Conservation (phyloP, 306 rosid species). For the Potentilla sterilis region DNA sequence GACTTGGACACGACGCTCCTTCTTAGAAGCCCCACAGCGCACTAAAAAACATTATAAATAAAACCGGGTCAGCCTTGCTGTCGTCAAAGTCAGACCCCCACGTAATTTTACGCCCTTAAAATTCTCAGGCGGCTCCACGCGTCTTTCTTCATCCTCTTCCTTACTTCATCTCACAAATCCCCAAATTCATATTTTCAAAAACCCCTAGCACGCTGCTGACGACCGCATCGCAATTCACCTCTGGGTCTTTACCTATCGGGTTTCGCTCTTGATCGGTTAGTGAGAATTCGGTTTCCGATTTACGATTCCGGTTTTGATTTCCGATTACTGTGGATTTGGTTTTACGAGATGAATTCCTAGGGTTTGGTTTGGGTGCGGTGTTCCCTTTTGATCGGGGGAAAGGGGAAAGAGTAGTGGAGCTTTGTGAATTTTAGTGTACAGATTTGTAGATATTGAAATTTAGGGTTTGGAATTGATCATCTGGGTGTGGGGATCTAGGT, state of each 20-base stretch:
- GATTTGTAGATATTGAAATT: slow-evolving; percentile 8
- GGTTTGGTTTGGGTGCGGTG: not conserved
- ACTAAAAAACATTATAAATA: not conserved
- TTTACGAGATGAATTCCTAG: slow-evolving; percentile 41
- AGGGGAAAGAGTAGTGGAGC: not conserved
- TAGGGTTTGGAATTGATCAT: slow-evolving; percentile 30
- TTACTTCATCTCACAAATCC: not conserved
- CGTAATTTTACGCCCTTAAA: not conserved
- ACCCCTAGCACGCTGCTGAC: not conserved
- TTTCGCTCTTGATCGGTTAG: not conserved
- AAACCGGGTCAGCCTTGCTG: too few species aligned
- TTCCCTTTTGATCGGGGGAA: slow-evolving; percentile 10
- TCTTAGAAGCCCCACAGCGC: not conserved
- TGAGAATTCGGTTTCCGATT: not conserved
- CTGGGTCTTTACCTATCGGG: not conserved
- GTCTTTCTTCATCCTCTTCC: slow-evolving; percentile 15
- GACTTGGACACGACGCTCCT: not conserved
- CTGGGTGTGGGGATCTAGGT: slow-evolving; percentile 39
- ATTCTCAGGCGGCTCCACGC: slow-evolving; percentile 26
- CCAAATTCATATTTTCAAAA: not conserved
- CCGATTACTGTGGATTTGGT: not conserved
- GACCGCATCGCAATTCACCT: not conserved
- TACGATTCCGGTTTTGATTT: not conserved
- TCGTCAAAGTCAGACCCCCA: slow-evolving; percentile 10
- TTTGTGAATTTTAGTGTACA: slow-evolving; percentile 3